These are phyloP conservation scores for Serendipita sp. DNA, from an alignment of 768 basidiomycete species.

Conservation along the genomic window DNA sequence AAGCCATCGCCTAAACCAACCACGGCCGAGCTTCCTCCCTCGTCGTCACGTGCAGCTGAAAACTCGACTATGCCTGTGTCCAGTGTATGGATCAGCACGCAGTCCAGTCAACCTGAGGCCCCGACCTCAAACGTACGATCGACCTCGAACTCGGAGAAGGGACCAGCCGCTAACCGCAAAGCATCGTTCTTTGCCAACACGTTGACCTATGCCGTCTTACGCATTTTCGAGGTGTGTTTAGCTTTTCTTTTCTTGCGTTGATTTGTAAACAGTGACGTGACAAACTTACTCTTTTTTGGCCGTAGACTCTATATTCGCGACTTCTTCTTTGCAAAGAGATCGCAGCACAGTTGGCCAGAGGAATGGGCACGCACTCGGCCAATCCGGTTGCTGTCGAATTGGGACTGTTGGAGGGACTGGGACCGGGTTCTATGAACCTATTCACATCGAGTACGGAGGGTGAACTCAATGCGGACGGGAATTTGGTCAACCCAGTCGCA, in stretches of 20 bases:
- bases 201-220: slow-evolving; percentile 78
- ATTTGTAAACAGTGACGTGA: no score
- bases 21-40: background rate
- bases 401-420: slow-evolving; percentile 76
- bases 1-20: background rate
- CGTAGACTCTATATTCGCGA: slow-evolving; percentile 76
- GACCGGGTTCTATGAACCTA: slow-evolving; percentile 17
- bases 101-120: background rate
- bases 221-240: slow-evolving; percentile 70
- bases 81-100: slow-evolving; percentile 2
- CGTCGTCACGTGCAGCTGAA: background rate
- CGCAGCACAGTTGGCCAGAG: slow-evolving; percentile 48
- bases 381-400: slow-evolving; percentile 75
- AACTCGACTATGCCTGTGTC: background rate
- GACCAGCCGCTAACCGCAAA: background rate
- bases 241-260: background rate
- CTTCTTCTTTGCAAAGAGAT: slow-evolving; percentile 73
- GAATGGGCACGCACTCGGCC: slow-evolving; percentile 43
- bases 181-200: slow-evolving; percentile 76
- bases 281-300: slow-evolving; percentile 10
- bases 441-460: slow-evolving; percentile 1
- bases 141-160: background rate
- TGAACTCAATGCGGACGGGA: slow-evolving; percentile 26
- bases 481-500: slow-evolving; percentile 41
- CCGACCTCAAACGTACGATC: background rate